phyloP scores from a whole-genome alignment of 1,284 basidiomycete species.

The Sparassis latifolia region DNA sequence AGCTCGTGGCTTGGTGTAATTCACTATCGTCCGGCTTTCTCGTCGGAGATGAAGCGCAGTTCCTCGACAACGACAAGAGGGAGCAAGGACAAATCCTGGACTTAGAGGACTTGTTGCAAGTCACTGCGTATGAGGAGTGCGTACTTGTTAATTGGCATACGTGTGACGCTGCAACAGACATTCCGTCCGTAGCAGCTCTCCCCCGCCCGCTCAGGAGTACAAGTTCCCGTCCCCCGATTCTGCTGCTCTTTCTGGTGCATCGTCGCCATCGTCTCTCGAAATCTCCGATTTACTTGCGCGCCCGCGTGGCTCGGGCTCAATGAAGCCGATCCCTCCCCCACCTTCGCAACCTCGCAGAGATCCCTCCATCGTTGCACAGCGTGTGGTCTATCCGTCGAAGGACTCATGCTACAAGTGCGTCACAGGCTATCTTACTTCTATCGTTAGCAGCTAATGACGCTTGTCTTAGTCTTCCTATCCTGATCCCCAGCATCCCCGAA shows the following conservation, averaged over 20 bases:
- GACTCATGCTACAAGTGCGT: slow-evolving; percentile 71
- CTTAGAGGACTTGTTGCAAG: slow-evolving; percentile 66
- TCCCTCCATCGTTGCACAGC: slow-evolving; percentile 40
- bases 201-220: no score
- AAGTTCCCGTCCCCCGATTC: neutral
- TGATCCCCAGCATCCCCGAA: slow-evolving; percentile 81
- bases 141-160: slow-evolving; percentile 18
- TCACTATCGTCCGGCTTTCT: slow-evolving; percentile 34
- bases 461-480: slow-evolving; percentile 54
- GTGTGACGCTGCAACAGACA: neutral
- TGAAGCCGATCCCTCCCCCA: slow-evolving; percentile 55
- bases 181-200: neutral
- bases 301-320: slow-evolving; percentile 12
- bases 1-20: slow-evolving; percentile 55
- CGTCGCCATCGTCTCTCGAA: slow-evolving; percentile 4
- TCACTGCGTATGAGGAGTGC: slow-evolving; percentile 67
- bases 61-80: slow-evolving; percentile 16
- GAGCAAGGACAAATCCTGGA: slow-evolving; percentile 51
- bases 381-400: slow-evolving; percentile 60
- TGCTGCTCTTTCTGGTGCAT: slow-evolving; percentile 1
- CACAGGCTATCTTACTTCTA: neutral
- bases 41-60: slow-evolving; percentile 19
- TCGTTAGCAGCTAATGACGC: neutral
- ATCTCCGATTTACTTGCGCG: slow-evolving; percentile 2
- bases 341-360: slow-evolving; percentile 46